phyloP scores from a whole-genome alignment of 2,329 filamentous ascomycete genomes.

The Fusarium sarcochroum region DNA sequence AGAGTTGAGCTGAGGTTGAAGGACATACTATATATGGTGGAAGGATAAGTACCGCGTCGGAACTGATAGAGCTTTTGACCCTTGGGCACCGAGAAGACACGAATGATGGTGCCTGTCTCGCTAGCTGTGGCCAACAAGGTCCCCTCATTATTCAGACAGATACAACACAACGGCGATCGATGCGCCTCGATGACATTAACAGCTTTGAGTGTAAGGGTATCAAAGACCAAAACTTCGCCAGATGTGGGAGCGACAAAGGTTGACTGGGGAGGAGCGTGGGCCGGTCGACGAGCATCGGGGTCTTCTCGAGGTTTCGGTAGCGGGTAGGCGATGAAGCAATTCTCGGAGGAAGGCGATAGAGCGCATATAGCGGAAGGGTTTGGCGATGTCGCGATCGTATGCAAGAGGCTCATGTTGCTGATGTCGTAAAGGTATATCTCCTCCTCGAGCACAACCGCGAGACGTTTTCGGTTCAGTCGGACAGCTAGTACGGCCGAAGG shows the following conservation, averaged over 20 bases:
- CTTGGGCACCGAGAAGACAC: conserved; percentile 92
- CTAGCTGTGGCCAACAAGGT: conserved; percentile 94
- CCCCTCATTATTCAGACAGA: conserved; percentile 92
- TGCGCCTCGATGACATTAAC: conserved; percentile 97
- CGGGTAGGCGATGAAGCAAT: conserved; percentile 95
- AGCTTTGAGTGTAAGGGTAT: conserved; percentile 89
- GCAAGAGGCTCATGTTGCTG: conserved; percentile 95
- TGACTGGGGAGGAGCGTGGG: conserved; percentile 86
- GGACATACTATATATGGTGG: conserved; percentile 98
- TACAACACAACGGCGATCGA: conserved; percentile 88
- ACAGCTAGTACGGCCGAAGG: conserved; percentile 96
- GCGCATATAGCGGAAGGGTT: conserved; percentile 94
- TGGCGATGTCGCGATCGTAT: conserved; percentile 93
- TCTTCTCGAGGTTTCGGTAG: conserved; percentile 81
- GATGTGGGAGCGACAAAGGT: conserved; percentile 86
- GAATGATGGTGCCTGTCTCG: conserved; percentile 97
- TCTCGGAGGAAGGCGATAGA: conserved; percentile 92
- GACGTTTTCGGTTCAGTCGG: conserved; percentile 91
- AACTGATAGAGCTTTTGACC: conserved; percentile 97
- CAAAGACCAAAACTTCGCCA: conserved; percentile 93
- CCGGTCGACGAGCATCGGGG: conserved; percentile 70
- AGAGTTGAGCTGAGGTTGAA: conserved; percentile 96
- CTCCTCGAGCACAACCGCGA: conserved; percentile 94
- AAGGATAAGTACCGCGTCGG: conserved; percentile 93
- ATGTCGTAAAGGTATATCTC: conserved; percentile 99